Evolutionary conservation across 2,329 filamentous ascomycete species (phyloP), one percentile per base, ranked within the genome.

Genomic region (Cercospora nicotianae): DNA sequence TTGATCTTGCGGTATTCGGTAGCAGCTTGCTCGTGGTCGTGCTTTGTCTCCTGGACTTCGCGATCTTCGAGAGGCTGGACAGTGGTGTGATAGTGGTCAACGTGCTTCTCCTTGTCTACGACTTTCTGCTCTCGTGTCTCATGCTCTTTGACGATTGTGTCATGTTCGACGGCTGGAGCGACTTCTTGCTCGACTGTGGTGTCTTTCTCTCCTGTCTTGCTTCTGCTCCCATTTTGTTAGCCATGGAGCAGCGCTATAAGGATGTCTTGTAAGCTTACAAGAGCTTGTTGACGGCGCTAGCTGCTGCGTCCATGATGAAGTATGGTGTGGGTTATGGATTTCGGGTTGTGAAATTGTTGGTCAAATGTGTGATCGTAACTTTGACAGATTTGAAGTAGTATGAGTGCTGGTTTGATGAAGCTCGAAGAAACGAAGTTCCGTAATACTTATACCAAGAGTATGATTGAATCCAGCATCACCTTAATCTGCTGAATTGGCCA

Each of bases 1-100:
- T 75, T 64, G 30, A 74, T 57, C 18, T 69, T 36, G 5, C 69
- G 65, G 18, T 73, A 68, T 20, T 74, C 63, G 9, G 68, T 73
- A 3, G 67, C 48, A 13, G 67, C 67, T n/a, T 70, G 39, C 65
- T 71, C 69, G 51, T 69, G 63, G 33, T 69, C 60, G 39, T 75
- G 70, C 62, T 75, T 66, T 5, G 65, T 68, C 2, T 67, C 65
- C 8, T 67, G 31, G 5, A 73, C 69, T 42, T 75, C 73, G 5
- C 53, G 33, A 53, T 74, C 71, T 45, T 72, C 42, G 5, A 74
- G 60, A 2, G 74, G 73, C 66, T 75, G 74, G 3, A 75, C 65
- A 7, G 74, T 74, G 48, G 73, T 75, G 68, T 75, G 74, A 69
- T 75, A 75, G 66, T 75, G 74, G 42, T 75, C 67, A 60, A 73